Conservation (phyloP, 257 asterid species). For the Ballota nigra region DNA sequence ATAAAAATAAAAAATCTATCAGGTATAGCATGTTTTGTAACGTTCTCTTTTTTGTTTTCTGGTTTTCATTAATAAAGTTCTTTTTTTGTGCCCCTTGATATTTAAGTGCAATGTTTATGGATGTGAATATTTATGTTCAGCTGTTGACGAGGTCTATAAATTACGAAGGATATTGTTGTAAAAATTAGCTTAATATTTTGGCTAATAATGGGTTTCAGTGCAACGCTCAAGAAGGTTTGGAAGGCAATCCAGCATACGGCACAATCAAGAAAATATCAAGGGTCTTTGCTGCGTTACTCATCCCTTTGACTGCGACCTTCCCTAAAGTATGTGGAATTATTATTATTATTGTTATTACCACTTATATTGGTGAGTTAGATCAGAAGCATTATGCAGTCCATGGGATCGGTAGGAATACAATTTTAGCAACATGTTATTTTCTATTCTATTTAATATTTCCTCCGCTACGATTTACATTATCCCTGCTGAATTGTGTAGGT, state of each 20-base stretch:
- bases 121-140: background rate
- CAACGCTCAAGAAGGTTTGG: slow-evolving; percentile 87
- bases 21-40: background rate
- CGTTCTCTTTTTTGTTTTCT: no score
- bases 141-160: background rate
- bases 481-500: no score
- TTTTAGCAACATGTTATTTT: background rate
- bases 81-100: background rate
- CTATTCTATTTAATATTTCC: background rate
- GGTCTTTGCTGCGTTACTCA: slow-evolving; percentile 60
- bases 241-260: slow-evolving; percentile 70
- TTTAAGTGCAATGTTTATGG: background rate
- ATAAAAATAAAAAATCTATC: background rate
- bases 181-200: slow-evolving; percentile 3
- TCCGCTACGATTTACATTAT: no score
- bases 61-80: background rate
- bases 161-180: background rate
- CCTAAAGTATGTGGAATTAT: slow-evolving; percentile 50
- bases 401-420: no score
- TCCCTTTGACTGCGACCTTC: slow-evolving; percentile 70
- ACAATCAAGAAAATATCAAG: slow-evolving; percentile 76
- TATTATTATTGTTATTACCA: background rate
- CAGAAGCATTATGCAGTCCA: no score
- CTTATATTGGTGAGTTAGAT: no score
- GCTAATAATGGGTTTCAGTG: slow-evolving; percentile 37